These are phyloP conservation scores for Botrytis squamosa DNA, from an alignment of 2,329 filamentous ascomycete species.

Conservation along the genomic window DNA sequence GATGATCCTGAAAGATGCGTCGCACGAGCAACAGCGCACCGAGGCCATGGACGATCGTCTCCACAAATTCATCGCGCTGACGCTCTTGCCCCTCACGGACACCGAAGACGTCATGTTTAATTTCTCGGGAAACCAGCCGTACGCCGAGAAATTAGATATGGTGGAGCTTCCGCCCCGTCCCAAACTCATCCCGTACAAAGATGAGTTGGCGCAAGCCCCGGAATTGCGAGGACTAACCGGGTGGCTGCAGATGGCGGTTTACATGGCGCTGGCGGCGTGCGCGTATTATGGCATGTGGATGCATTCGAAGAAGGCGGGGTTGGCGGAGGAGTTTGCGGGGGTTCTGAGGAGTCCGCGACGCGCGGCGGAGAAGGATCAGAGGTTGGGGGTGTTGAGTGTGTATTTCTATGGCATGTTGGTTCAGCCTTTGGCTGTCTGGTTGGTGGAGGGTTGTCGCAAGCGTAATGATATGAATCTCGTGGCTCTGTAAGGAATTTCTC, in stretches of 20 bases:
- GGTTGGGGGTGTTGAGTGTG: background rate
- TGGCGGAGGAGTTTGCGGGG: background rate
- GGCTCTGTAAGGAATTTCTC: background rate
- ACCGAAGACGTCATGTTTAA: conserved; percentile 12
- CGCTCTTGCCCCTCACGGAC: conserved; percentile 4
- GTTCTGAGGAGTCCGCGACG: background rate
- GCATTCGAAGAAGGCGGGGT: background rate
- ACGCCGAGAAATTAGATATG: conserved; percentile 8
- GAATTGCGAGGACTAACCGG: background rate
- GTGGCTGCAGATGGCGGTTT: conserved; percentile 3
- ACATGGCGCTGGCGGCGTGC: background rate
- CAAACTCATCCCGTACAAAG: conserved; percentile 9
- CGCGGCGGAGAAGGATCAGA: background rate
- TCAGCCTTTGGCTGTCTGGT: background rate
- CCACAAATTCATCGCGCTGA: conserved; percentile 7
- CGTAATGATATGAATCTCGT: conserved; percentile 16
- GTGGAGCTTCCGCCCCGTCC: conserved; percentile 5
- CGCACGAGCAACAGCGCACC: conserved; percentile 6
- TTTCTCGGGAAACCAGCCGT: conserved; percentile 4
- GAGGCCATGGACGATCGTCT: conserved; percentile 10
- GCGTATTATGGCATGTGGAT: conserved; percentile 16
- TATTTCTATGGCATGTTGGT: conserved; percentile 5
- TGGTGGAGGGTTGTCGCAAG: conserved; percentile 10
- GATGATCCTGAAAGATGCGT: background rate
- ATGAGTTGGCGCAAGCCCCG: background rate